Conservation (phyloP, 148 eudicot species). For the Silene latifolia region DNA sequence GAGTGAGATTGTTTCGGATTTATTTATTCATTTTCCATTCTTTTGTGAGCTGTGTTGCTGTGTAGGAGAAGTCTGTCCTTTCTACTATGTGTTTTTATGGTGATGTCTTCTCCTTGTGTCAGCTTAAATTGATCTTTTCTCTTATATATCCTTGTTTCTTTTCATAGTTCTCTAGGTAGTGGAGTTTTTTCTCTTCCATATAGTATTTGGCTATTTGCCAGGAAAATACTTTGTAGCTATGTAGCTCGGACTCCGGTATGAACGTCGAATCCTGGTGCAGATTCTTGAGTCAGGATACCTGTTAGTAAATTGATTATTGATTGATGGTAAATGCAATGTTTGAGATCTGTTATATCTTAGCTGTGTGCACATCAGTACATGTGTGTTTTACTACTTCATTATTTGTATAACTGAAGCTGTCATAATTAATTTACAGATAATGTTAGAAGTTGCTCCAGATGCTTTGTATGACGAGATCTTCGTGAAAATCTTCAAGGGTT, state of each 20-base stretch:
- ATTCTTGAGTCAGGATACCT: no score
- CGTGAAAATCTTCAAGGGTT: conserved; percentile 54
- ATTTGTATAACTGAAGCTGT: conserved; percentile 9
- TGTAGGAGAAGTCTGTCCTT: background rate
- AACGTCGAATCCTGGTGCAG: no score
- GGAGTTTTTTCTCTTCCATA: no score
- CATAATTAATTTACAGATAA: conserved; percentile 54
- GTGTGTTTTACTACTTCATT: conserved; percentile 11
- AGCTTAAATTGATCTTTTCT: no score
- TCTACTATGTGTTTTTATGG: background rate
- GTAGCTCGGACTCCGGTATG: no score
- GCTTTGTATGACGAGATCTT: conserved; percentile 57
- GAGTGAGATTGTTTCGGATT: background rate
- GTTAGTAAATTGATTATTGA: background rate
- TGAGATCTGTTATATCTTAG: background rate
- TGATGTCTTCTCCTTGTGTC: background rate
- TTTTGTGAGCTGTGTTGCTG: background rate
- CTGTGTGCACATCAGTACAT: background rate
- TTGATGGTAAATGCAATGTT: background rate
- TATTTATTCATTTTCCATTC: background rate
- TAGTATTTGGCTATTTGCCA: no score
- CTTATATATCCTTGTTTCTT: no score
- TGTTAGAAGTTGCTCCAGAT: conserved; percentile 89
- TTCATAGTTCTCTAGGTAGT: no score
- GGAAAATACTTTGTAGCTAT: no score